Evolutionary conservation across 1,139 yeast genomes (phyloP), one percentile per base, ranked within the genome.

Genomic region (Saccharomyces pastorianus): DNA sequence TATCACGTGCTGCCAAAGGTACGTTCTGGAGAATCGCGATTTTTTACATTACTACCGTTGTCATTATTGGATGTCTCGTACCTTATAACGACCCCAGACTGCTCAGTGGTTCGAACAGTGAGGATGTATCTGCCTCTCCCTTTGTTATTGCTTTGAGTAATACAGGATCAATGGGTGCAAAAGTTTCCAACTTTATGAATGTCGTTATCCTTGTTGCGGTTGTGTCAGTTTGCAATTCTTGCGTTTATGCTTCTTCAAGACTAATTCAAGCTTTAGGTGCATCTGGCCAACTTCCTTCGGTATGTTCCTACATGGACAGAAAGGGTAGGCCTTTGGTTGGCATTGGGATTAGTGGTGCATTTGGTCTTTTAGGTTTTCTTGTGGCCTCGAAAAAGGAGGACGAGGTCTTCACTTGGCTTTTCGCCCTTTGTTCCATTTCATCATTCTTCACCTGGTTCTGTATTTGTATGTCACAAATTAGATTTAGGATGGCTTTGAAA

Each of bases 91-190:
- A 72, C 63, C 73, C 75, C 53, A 76, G 76, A 55, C 68, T 73
- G 31, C 70, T 79, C 55, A 75, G 85, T 64, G 76, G 84, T 50
- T 70, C 79, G 26, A 61, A 69, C 31, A 68, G 71, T 51, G 62
- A 76, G 26, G 74, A 74, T 53, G 77, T 80, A 6, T 73, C 77
- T 49, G 81, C 86, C 55, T 83, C 90, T 49, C 95, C 95, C 28
- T 85, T 85, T 67, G 90, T 87, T 58, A 78, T 86, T 64, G 93
- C 93, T 32, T 80, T 85, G 55, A 75, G 79, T 51, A 38, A 17
- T 13, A 38, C 42, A 17, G 42, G 42, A 9, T 73, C 77, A 53
- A 89, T 85, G 31, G 88, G 89, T 58, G 82, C 86, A 68, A 71
- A 73, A 50, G 90, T 83, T 32, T 50, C 53, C 11, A 54, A 53